A percentile compares a stretch with the other conserved stretches of the same genome.
Conservation (phyloP, 805 yeast species). For the Groenewaldozyma salmanticensis region DNA sequence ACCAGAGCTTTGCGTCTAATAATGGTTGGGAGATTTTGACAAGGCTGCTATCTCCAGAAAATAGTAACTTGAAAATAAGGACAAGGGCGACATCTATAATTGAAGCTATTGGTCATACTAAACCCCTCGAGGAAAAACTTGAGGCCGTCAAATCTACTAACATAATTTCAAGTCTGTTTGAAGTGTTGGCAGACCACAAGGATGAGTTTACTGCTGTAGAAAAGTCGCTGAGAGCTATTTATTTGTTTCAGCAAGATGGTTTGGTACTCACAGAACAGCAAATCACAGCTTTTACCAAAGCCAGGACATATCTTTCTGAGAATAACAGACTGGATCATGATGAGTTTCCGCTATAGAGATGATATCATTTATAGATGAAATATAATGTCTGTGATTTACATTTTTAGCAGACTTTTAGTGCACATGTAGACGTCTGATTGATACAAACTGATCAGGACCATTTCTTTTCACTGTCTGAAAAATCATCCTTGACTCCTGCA, state of each 20-base stretch:
- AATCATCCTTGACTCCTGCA: constrained; percentile 16
- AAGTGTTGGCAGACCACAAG: constrained; percentile 12
- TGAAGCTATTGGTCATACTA: constrained; percentile 14
- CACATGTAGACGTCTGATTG: background rate
- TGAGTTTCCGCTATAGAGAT: constrained; percentile 8
- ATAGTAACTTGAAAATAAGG: constrained; percentile 7
- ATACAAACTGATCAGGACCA: constrained; percentile 10
- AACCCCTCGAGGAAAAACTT: constrained; percentile 14
- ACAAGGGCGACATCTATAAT: constrained; percentile 14
- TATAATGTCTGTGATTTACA: background rate
- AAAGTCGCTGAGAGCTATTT: constrained; percentile 22
- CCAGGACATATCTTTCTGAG: constrained; percentile 7
- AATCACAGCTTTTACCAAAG: constrained; percentile 1
- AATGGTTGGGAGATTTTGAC: constrained; percentile 57
- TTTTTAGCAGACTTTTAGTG: background rate
- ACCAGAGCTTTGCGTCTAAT: constrained; percentile 41
- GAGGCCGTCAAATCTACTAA: constrained; percentile 8
- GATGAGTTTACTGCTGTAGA: constrained; percentile 22
- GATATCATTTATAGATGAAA: background rate
- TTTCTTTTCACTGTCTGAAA: constrained; percentile 19
- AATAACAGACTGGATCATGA: constrained; percentile 5
- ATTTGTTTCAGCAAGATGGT: constrained; percentile 9
- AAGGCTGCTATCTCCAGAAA: constrained; percentile 13
- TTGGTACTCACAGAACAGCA: constrained; percentile 13
- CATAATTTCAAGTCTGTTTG: constrained; percentile 9